Conservation (phyloP, 495 filamentous ascomycete genomes). For the Tetracladium marchalianum region DNA sequence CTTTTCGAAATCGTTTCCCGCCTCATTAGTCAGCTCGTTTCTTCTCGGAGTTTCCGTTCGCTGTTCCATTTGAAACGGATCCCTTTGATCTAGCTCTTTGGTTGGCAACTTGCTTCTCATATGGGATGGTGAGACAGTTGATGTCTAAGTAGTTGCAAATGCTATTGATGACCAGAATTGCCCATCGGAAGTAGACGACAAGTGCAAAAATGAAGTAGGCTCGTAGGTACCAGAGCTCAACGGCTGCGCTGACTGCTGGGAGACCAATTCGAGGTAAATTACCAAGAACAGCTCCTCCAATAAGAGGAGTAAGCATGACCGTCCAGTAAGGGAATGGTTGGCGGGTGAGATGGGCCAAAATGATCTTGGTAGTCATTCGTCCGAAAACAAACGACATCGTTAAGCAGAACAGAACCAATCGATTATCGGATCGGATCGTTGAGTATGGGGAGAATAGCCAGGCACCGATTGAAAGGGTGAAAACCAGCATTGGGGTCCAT, state of each 20-base stretch:
- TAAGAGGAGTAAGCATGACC: conserved; percentile 71
- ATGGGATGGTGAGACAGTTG: conserved; percentile 83
- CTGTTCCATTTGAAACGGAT: conserved; percentile 5
- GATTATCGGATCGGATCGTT: conserved; percentile 66
- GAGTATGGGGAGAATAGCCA: conserved; percentile 90
- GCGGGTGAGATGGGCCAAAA: conserved; percentile 84
- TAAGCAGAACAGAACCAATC: conserved; percentile 83
- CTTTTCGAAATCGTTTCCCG: not conserved
- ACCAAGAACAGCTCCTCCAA: conserved; percentile 72
- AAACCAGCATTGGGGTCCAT: conserved; percentile 85
- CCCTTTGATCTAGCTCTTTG: conserved; percentile 7
- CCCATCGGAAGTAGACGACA: conserved; percentile 85
- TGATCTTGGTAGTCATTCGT: conserved; percentile 99
- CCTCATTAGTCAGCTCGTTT: conserved; percentile 13
- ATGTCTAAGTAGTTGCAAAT: conserved; percentile 91
- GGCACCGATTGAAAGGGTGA: conserved; percentile 56
- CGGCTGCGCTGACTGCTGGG: conserved; percentile 39
- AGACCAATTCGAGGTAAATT: conserved; percentile 78
- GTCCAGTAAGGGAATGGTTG: conserved; percentile 98
- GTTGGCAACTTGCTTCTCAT: conserved; percentile 38
- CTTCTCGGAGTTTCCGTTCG: conserved; percentile 8
- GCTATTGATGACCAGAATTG: conserved; percentile 76
- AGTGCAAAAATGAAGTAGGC: conserved; percentile 72
- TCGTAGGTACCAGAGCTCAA: conserved; percentile 75
- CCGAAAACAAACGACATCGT: conserved; percentile 95